These are phyloP conservation scores for Globisporangium ultimum DNA, from an alignment of 352 stramenopile genomes.

Conservation along the genomic window DNA sequence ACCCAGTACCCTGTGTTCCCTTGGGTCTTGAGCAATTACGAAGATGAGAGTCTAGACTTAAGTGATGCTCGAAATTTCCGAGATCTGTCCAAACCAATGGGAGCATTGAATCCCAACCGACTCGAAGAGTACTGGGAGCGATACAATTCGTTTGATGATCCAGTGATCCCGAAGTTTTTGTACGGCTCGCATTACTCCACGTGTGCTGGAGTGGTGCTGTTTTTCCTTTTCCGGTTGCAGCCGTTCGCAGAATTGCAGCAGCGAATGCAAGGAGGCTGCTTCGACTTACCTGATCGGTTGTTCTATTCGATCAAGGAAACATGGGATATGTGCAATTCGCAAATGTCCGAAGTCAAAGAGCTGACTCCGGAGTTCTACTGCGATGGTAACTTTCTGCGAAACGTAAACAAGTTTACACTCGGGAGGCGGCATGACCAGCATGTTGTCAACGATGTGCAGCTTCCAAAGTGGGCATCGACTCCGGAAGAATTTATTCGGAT, in stretches of 20 bases:
- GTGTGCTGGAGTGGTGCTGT: constrained; percentile 94
- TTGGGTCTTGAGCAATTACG: constrained; percentile 86
- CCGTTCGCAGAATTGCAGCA: constrained; percentile 97
- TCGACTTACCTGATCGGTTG: constrained; percentile 97
- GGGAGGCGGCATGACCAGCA: constrained; percentile 84
- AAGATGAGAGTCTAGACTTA: constrained; percentile 64
- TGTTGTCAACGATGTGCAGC: constrained; percentile 91
- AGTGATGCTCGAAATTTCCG: constrained; percentile 92
- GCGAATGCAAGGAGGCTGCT: constrained; percentile 95
- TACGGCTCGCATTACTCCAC: constrained; percentile 97
- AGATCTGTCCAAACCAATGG: constrained; percentile 97
- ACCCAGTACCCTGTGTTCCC: constrained; percentile 97
- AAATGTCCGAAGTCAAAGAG: constrained; percentile 99
- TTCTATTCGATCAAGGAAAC: constrained; percentile 96
- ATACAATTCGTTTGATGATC: constrained; percentile 92
- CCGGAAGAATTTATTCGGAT: constrained; percentile 96
- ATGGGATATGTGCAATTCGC: constrained; percentile 97
- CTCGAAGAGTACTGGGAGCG: constrained; percentile 94
- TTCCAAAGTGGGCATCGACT: constrained; percentile 96
- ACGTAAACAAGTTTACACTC: constrained; percentile 95
- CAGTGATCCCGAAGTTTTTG: constrained; percentile 87
- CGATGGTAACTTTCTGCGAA: constrained; percentile 94
- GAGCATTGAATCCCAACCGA: constrained; percentile 93
- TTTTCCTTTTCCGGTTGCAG: constrained; percentile 98
- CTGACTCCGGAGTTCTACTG: constrained; percentile 98